These are phyloP conservation scores for Venturia pyrina DNA, from an alignment of 2,329 filamentous ascomycete species.

Conservation along the genomic window DNA sequence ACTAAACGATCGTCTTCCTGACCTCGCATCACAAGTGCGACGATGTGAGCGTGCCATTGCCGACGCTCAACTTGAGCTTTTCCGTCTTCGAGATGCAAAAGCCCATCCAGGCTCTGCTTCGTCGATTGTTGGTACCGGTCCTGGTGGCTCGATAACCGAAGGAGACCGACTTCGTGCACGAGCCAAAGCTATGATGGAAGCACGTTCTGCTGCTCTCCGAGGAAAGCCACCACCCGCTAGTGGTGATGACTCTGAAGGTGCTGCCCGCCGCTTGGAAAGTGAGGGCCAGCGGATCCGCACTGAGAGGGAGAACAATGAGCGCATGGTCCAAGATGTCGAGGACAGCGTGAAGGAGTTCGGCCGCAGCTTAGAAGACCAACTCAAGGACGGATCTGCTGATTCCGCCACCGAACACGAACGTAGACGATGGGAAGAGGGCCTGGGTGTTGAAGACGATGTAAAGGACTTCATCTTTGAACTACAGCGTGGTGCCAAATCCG, in stretches of 20 bases:
- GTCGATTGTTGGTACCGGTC: conserved; percentile 82
- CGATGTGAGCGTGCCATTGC: conserved; percentile 87
- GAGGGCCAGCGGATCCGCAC: conserved; percentile 71
- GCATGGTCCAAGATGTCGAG: conserved; percentile 94
- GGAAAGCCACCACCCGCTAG: conserved; percentile 66
- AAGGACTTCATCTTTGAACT: conserved; percentile 97
- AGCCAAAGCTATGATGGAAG: conserved; percentile 98
- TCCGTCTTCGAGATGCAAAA: conserved; percentile 88
- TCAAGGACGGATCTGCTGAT: conserved; percentile 71
- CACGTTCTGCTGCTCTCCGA: conserved; percentile 82
- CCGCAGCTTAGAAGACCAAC: conserved; percentile 70
- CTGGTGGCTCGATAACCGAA: conserved; percentile 82
- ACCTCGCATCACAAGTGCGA: conserved; percentile 84
- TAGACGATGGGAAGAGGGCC: conserved; percentile 87
- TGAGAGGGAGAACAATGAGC: conserved; percentile 88
- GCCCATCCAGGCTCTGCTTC: conserved; percentile 73
- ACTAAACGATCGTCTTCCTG: conserved; percentile 79
- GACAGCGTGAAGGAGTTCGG: conserved; percentile 89
- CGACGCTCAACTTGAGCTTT: conserved; percentile 83
- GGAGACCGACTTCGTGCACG: conserved; percentile 89
- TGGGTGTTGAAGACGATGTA: conserved; percentile 93
- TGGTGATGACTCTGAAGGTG: conserved; percentile 62
- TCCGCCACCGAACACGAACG: conserved; percentile 79
- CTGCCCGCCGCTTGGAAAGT: conserved; percentile 77
- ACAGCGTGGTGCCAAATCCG: conserved; percentile 72